Evolutionary conservation across 257 asterid species (phyloP).

Genomic region (Cordia subcordata): DNA sequence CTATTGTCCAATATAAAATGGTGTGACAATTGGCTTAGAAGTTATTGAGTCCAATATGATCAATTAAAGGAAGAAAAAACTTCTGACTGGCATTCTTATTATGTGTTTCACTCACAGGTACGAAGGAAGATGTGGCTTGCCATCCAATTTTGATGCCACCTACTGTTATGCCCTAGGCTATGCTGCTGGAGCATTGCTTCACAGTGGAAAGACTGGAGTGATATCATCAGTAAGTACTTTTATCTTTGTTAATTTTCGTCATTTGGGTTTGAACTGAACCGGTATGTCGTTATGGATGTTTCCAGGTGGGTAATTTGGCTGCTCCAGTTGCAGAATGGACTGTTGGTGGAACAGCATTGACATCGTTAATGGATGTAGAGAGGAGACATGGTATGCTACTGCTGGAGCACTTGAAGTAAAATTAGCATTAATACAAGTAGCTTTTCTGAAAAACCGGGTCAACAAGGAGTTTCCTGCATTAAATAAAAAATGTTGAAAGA

Average conservation of each 20-base stretch:
- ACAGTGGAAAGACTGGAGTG: constrained; percentile 82
- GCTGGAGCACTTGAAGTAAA: too few species aligned
- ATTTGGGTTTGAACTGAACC: neutral
- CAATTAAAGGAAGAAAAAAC: neutral
- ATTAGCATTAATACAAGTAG: too few species aligned
- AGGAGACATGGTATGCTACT: constrained; percentile 79
- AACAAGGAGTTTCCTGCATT: too few species aligned
- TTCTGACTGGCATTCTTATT: constrained; percentile 6
- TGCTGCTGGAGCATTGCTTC: constrained; percentile 79
- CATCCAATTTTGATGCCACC: constrained; percentile 85
- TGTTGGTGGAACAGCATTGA: constrained; percentile 94
- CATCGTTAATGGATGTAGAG: constrained; percentile 95
- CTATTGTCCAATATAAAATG: neutral
- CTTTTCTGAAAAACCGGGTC: too few species aligned
- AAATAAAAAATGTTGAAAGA: too few species aligned
- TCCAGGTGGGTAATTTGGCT: constrained; percentile 90
- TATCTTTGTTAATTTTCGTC: constrained; percentile 1
- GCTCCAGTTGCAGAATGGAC: constrained; percentile 93
- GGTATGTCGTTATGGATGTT: constrained; percentile 4
- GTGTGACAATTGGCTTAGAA: neutral
- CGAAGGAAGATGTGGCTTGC: constrained; percentile 97
- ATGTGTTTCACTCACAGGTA: constrained; percentile 41
- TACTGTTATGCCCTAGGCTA: constrained; percentile 82
- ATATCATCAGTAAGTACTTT: constrained; percentile 53
- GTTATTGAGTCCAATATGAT: neutral